These are phyloP conservation scores for Neurospora sp. DNA, from an alignment of 2,329 filamentous ascomycete species.

Conservation along the genomic window DNA sequence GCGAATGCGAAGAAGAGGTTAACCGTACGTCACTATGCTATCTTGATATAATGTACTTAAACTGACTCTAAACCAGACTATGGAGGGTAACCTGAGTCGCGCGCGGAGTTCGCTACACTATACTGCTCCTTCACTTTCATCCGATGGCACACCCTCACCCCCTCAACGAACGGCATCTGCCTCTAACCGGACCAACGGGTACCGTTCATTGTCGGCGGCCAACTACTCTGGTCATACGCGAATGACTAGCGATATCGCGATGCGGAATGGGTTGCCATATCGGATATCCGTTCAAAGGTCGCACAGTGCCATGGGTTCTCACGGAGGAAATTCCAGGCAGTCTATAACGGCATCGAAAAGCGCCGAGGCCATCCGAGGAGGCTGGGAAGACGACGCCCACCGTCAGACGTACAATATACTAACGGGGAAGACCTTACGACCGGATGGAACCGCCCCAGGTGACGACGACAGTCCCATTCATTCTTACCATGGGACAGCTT, in stretches of 20 bases:
- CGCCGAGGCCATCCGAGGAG: constrained; percentile 29
- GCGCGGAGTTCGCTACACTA: constrained; percentile 60
- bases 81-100: constrained; percentile 83
- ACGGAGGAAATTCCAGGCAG: constrained; percentile 44
- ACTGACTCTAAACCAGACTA: constrained; percentile 47
- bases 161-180: constrained; percentile 34
- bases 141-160: constrained; percentile 42
- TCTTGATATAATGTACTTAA: not conserved
- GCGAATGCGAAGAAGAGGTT: constrained; percentile 85
- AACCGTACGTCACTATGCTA: constrained; percentile 51
- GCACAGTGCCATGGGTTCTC: constrained; percentile 52
- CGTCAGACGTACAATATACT: constrained; percentile 25
- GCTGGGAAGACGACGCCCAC: constrained; percentile 21
- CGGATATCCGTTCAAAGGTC: constrained; percentile 43
- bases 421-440: not conserved
- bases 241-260: constrained; percentile 50
- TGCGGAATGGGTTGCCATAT: constrained; percentile 34
- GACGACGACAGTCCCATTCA: constrained; percentile 19
- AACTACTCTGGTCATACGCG: constrained; percentile 42
- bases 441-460: not conserved
- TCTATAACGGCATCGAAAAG: constrained; percentile 34
- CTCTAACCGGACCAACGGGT: constrained; percentile 21
- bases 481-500: constrained; percentile 32
- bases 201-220: constrained; percentile 13
- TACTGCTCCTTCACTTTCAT: constrained; percentile 44